A percentile compares a stretch with the other conserved stretches of the same genome.
Evolutionary conservation across 2,329 filamentous ascomycete species (phyloP).

Genomic region (Xylariaceae sp.): DNA sequence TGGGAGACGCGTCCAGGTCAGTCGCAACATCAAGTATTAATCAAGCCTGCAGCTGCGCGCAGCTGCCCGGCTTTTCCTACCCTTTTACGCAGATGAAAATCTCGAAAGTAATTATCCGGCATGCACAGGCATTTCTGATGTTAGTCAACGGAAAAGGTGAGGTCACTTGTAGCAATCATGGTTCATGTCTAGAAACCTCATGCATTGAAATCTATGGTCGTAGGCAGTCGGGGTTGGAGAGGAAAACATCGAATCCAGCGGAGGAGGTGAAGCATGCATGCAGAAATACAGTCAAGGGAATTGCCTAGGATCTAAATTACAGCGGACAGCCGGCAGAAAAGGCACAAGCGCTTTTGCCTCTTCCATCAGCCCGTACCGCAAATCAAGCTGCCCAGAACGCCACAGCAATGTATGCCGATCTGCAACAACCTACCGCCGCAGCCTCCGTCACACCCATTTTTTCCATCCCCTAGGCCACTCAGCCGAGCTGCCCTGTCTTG

Average conservation of each 20-base stretch:
- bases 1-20: too few species aligned
- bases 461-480: conserved; percentile 35
- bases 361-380: conserved; percentile 27
- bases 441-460: conserved; percentile 42
- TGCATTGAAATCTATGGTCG: conserved; percentile 32
- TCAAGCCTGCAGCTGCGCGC: not conserved
- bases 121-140: too few species aligned
- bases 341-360: conserved; percentile 39
- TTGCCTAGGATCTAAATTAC: conserved; percentile 62
- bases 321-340: conserved; percentile 48
- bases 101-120: too few species aligned
- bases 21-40: not conserved
- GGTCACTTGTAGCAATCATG: conserved; percentile 1
- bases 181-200: conserved; percentile 9
- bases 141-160: too few species aligned
- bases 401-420: conserved; percentile 31
- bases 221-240: conserved; percentile 31
- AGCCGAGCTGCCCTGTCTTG: conserved; percentile 23
- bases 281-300: conserved; percentile 43
- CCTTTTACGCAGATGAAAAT: too few species aligned
- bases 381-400: conserved; percentile 34
- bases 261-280: conserved; percentile 32
- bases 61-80: conserved; percentile 8
- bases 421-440: conserved; percentile 38
- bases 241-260: conserved; percentile 27